A percentile compares a stretch with the other conserved stretches of the same genome.
Conservation (phyloP, 371 early-diverging fungal genomes). For the Syncephalastrum racemosum region DNA sequence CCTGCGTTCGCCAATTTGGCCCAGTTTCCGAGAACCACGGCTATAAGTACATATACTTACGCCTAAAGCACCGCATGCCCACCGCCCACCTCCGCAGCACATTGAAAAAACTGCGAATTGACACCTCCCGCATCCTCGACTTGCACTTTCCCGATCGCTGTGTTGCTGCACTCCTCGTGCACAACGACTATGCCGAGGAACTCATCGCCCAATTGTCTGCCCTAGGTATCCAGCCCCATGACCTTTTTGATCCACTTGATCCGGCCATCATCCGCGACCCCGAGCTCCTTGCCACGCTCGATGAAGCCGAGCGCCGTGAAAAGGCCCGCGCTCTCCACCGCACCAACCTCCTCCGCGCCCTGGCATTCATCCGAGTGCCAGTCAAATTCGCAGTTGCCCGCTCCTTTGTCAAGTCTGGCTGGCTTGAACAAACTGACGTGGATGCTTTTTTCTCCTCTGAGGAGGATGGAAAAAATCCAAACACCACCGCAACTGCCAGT, state of each 20-base stretch:
- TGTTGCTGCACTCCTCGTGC: conserved; percentile 6
- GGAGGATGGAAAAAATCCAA: background rate
- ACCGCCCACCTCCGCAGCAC: background rate
- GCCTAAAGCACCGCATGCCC: background rate
- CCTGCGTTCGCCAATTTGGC: background rate
- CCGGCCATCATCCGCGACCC: conserved; percentile 9
- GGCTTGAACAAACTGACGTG: conserved; percentile 2
- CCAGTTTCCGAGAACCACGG: background rate
- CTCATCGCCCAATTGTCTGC: background rate
- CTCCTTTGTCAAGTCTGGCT: background rate
- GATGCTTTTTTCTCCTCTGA: too few species aligned
- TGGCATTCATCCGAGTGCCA: conserved; percentile 5
- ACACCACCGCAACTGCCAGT: background rate
- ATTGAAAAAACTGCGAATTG: background rate
- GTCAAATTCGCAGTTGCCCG: conserved; percentile 9
- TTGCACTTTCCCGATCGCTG: conserved; percentile 5
- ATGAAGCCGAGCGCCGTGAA: background rate
- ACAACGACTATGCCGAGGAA: conserved; percentile 6
- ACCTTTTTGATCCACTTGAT: conserved; percentile 11
- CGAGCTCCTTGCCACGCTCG: background rate
- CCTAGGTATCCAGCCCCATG: background rate
- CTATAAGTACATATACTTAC: background rate
- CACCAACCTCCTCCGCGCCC: background rate
- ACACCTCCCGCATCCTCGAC: background rate
- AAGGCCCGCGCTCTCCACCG: conserved; percentile 2